A percentile compares a stretch with the other conserved stretches of the same genome.
Conservation (phyloP, 2,329 filamentous ascomycete genomes). For the Diaporthe vexans region DNA sequence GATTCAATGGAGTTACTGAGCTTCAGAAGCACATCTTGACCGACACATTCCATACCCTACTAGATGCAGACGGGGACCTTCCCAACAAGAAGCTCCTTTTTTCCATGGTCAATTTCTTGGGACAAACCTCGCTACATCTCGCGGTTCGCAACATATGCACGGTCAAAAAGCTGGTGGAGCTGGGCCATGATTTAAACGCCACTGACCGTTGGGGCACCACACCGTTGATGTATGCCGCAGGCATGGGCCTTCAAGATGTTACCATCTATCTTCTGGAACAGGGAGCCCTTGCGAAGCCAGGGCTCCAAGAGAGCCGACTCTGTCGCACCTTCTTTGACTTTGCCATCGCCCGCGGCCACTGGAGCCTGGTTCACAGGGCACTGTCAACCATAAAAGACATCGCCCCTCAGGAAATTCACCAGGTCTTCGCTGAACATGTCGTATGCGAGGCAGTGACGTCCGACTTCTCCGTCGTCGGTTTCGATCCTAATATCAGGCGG, state of each 20-base stretch:
- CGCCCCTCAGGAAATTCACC: not conserved
- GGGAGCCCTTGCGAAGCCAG: too few relatives aligned
- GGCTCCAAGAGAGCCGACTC: not conserved
- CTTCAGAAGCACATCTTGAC: not conserved
- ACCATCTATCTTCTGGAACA: not conserved
- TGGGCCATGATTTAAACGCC: not conserved
- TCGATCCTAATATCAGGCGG: too few relatives aligned
- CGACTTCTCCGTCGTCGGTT: too few relatives aligned
- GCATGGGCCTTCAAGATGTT: not conserved
- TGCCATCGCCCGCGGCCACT: not conserved
- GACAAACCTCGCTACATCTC: not conserved
- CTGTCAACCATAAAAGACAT: not conserved
- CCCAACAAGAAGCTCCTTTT: not conserved
- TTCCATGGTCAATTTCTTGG: not conserved
- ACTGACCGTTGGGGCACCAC: not conserved
- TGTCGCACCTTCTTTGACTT: not conserved
- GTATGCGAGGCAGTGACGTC: not conserved
- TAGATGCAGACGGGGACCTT: too few relatives aligned
- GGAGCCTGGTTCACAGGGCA: not conserved
- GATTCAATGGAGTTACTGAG: not conserved
- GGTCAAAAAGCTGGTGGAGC: not conserved
- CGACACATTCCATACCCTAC: not conserved
- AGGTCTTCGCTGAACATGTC: not conserved
- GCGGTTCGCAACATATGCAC: not conserved
- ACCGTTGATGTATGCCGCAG: slow-evolving; percentile 10